A percentile compares a stretch with the other conserved stretches of the same genome.
Conservation (phyloP, 371 early-diverging fungal species). For the Blyttiomyces sp. region DNA sequence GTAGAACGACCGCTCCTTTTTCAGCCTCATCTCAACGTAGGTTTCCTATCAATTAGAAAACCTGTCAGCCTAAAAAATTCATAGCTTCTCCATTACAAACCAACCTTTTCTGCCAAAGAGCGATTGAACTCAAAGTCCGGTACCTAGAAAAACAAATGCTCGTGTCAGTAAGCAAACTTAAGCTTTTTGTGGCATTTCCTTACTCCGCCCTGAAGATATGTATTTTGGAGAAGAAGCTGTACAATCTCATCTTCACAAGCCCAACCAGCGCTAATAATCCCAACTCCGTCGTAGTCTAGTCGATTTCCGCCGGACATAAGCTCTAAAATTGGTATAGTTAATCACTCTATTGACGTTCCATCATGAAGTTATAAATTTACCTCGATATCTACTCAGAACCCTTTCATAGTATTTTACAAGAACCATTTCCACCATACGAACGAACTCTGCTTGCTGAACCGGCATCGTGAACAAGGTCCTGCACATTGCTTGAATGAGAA, state of each 20-base stretch:
- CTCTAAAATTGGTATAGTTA: not conserved
- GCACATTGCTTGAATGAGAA: slow-evolving; percentile 66
- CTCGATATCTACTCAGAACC: slow-evolving; percentile 66
- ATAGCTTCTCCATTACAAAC: not conserved
- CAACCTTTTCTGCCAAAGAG: slow-evolving; percentile 25
- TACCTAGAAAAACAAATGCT: slow-evolving; percentile 1
- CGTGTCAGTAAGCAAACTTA: not conserved
- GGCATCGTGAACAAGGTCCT: slow-evolving; percentile 69
- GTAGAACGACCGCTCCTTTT: slow-evolving; percentile 73
- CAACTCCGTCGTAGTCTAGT: slow-evolving; percentile 18
- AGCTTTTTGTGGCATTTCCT: not conserved
- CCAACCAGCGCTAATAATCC: slow-evolving; percentile 72
- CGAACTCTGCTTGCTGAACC: slow-evolving; percentile 73
- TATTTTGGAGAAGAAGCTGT: slow-evolving; percentile 61
- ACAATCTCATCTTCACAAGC: slow-evolving; percentile 72
- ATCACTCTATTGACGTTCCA: not conserved
- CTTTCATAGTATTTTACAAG: slow-evolving; percentile 73
- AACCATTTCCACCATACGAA: slow-evolving; percentile 73
- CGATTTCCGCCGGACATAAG: not conserved
- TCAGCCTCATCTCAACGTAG: slow-evolving; percentile 69
- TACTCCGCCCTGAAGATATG: slow-evolving; percentile 54
- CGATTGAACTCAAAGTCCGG: slow-evolving; percentile 20
- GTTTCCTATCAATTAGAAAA: slow-evolving; percentile 58
- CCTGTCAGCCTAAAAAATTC: not conserved
- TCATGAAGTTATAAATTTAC: slow-evolving; percentile 43